Evolutionary conservation across 441 rosid species (phyloP).

Genomic region (Aquilaria agallochum): DNA sequence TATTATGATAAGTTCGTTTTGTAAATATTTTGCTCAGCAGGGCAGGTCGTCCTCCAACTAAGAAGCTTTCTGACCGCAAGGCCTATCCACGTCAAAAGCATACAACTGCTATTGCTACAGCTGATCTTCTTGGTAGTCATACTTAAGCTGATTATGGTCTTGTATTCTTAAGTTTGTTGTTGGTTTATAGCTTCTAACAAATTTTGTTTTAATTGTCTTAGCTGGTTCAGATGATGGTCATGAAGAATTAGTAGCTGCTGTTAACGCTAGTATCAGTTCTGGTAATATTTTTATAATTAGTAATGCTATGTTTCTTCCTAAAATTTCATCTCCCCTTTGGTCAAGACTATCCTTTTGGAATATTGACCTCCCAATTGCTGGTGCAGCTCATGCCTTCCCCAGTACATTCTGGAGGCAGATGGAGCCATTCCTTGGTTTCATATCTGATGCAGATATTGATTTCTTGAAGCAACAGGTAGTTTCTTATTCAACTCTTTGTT

Average conservation of each 20-base stretch:
- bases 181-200: slow-evolving; percentile 17
- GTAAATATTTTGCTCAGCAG: slow-evolving; percentile 55
- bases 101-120: slow-evolving; percentile 42
- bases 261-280: slow-evolving; percentile 63
- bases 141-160: slow-evolving; percentile 6
- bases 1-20: neutral
- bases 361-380: slow-evolving; percentile 14
- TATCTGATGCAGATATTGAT: slow-evolving; percentile 70
- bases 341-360: slow-evolving; percentile 6
- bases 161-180: slow-evolving; percentile 1
- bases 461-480: slow-evolving; percentile 73
- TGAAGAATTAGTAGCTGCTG: slow-evolving; percentile 95
- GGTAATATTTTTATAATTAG: slow-evolving; percentile 23
- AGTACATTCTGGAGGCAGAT: slow-evolving; percentile 82
- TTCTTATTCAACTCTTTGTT: neutral
- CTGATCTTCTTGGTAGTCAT: slow-evolving; percentile 85
- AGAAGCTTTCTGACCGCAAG: slow-evolving; percentile 97
- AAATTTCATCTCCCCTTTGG: no score
- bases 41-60: slow-evolving; percentile 85
- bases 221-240: slow-evolving; percentile 89
- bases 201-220: slow-evolving; percentile 29
- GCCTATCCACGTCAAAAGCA: slow-evolving; percentile 84
- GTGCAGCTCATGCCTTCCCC: slow-evolving; percentile 57
- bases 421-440: slow-evolving; percentile 70
- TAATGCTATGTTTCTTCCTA: slow-evolving; percentile 4